Base-by-base conservation (phyloP, 2,329 filamentous ascomycete species). In the Colletotrichum salicis region DNA sequence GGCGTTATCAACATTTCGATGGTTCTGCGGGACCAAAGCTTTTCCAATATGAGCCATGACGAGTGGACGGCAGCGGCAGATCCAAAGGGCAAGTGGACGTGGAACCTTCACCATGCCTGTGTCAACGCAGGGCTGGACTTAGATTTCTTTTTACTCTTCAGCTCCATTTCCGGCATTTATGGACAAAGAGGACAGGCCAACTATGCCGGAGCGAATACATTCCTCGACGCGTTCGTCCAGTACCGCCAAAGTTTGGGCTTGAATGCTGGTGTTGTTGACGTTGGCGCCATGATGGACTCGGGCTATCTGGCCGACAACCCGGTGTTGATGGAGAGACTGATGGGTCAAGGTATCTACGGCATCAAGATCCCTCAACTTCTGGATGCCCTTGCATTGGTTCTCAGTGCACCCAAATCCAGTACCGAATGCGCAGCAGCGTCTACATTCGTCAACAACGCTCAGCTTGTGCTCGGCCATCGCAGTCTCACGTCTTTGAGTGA, bases 1-100 rank as follows among this genome's bases (percentile, higher is more conserved):
- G 83, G 84, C n/a, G 75, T 85, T 5, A 69, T 86, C 10, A 82
- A 86, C 51, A 74, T 80, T 57, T 77, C 83, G 4, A 84, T 85
- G 82, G 78, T 84, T 3, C 73, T 78, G 6, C 64, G 33, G 5
- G 69, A 71, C 31, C 37, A 58, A 12, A 55, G 58, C n/a, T 57
- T 67, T 52, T 37, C 70, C 1, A 75, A 80, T 22, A 85, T 86
- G 82, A 79, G 74, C 0, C 67, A 78, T 15, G 73, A 70, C 1
- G 71, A 81, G 4, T 84, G 80, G 79, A 56, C 71, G 1, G 69
- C 73, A 62, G 70, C 75, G 0, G 61, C 74, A 6, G 55, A 48
- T 0, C 76, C 82, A n/a, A 85, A 84, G 64, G 75, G 81, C 0
- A 19, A 71, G 3, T 80, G 80, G 0, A 80, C 81, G 0, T 80